Evolutionary conservation across 192 early-diverging fungal species (phyloP).

Genomic region (Linnemannia exigua): DNA sequence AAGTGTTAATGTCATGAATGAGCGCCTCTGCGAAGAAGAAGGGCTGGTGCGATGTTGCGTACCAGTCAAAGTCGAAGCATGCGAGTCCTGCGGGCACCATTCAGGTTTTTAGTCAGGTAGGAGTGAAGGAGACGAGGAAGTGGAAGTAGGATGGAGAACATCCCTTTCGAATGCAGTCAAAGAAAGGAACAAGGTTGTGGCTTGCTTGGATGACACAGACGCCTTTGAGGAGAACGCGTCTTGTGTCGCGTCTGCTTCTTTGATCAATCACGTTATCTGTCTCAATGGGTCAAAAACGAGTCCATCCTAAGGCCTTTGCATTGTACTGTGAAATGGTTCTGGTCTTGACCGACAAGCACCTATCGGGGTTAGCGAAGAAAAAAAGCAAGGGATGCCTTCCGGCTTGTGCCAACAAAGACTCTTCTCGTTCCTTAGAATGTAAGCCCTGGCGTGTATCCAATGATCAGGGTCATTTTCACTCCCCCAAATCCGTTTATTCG

Average conservation of each 20-base stretch:
- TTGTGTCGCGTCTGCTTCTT: neutral
- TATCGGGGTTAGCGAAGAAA: neutral
- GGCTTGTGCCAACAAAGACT: neutral
- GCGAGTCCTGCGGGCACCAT: conserved; percentile 38
- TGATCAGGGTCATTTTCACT: neutral
- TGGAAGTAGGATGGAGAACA: neutral
- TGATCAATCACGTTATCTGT: neutral
- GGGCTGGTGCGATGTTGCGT: neutral
- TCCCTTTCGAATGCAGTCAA: too few relatives aligned
- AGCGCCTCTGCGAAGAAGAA: neutral
- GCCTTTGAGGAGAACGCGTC: neutral
- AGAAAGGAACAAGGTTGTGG: neutral
- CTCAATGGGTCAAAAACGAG: neutral
- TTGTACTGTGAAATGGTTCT: neutral
- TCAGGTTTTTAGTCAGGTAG: neutral
- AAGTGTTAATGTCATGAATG: neutral
- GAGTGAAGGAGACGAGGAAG: neutral
- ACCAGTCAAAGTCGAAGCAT: conserved; percentile 59
- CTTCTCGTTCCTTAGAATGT: neutral
- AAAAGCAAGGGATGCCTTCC: neutral
- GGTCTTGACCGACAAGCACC: neutral
- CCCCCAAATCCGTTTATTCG: too few relatives aligned
- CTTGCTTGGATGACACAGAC: neutral
- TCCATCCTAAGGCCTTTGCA: neutral
- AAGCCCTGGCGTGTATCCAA: neutral